A percentile compares a stretch with the other conserved stretches of the same genome.
Conservation (phyloP, 345 rosid species). For the Eucalyptus marginata region DNA sequence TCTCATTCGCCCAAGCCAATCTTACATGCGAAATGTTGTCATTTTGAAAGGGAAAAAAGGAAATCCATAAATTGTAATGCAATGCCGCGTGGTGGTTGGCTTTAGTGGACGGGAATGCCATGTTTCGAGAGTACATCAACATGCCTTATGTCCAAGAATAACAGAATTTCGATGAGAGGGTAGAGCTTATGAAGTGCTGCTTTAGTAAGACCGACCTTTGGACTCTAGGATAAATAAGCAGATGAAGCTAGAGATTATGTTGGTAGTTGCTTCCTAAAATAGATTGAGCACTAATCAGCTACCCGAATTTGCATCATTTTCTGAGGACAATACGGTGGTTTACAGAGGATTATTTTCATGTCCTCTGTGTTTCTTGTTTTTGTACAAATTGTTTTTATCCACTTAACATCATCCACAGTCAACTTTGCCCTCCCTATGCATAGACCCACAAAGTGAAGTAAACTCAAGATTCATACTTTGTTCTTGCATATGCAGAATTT, state of each 20-base stretch:
- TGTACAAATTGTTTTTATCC: too few species aligned
- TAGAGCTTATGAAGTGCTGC: neutral
- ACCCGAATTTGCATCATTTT: neutral
- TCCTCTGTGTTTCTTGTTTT: too few species aligned
- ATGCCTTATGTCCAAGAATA: neutral
- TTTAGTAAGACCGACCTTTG: neutral
- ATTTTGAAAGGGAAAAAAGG: neutral
- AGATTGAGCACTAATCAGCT: neutral
- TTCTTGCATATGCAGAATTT: neutral
- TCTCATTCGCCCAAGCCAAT: neutral
- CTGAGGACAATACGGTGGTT: neutral
- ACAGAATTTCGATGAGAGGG: neutral
- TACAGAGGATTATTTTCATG: neutral
- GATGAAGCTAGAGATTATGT: neutral
- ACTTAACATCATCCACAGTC: too few species aligned
- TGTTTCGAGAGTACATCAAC: neutral
- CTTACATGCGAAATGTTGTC: neutral
- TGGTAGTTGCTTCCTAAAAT: neutral
- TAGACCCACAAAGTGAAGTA: too few species aligned
- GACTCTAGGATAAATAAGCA: neutral
- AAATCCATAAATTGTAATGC: neutral
- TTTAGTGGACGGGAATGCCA: neutral
- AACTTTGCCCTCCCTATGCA: too few species aligned
- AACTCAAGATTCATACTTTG: neutral
- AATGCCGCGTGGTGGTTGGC: neutral